These are phyloP conservation scores for Limnomonas spitsbergensis DNA, from an alignment of 139 green algal species.

Conservation along the genomic window DNA sequence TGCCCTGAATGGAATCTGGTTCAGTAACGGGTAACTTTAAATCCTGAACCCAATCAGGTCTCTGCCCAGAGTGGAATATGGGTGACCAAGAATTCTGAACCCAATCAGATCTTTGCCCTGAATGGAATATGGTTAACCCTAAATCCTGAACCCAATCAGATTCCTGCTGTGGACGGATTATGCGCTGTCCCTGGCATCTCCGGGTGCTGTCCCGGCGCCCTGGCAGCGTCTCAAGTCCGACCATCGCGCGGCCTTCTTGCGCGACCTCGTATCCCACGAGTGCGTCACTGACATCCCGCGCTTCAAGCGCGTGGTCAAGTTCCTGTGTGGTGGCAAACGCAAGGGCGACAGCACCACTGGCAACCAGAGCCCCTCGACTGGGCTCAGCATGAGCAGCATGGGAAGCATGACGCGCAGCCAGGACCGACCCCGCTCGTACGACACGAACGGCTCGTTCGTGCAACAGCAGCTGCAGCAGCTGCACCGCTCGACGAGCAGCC, in stretches of 20 bases:
- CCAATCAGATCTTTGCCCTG: too few relatives aligned
- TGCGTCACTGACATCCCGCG: conserved; percentile 6
- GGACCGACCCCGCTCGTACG: not conserved
- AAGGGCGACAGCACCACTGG: not conserved
- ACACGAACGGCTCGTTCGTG: not conserved
- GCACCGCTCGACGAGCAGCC: not conserved
- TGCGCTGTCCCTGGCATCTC: not conserved
- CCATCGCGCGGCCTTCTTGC: not conserved
- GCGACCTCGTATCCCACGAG: conserved; percentile 12
- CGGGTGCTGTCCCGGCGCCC: not conserved
- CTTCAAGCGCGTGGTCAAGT: conserved; percentile 21
- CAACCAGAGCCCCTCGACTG: too few relatives aligned
- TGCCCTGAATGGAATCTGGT: too few relatives aligned
- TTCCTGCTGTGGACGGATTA: not conserved
- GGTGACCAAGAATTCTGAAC: too few relatives aligned
- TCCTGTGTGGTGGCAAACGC: conserved; percentile 9
- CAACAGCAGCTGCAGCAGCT: not conserved
- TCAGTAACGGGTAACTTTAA: too few relatives aligned
- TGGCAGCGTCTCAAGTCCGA: conserved; percentile 10
- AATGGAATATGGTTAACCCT: too few relatives aligned
- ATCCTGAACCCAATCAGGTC: too few relatives aligned
- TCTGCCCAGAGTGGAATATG: too few relatives aligned
- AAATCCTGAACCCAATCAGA: too few relatives aligned
- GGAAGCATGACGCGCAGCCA: conserved; percentile 6
- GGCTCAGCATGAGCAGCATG: not conserved